phyloP scores from a whole-genome alignment of 2,329 filamentous ascomycete genomes.

The Colletotrichum shisoi region DNA sequence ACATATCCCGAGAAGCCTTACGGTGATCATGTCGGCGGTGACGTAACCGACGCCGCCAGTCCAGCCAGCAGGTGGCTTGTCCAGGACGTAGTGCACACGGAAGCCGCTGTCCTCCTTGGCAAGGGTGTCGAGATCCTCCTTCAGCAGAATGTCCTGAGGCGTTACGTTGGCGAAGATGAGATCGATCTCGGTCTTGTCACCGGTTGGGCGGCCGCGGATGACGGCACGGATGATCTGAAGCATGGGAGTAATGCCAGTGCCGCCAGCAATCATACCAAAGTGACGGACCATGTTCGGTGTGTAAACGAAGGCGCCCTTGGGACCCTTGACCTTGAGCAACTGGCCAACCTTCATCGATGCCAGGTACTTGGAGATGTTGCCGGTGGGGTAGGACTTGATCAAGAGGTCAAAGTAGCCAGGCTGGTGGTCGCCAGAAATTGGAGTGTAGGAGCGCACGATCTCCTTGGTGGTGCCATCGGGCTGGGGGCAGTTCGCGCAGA shows the following conservation, averaged over 20 bases:
- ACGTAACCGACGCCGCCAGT: constrained; percentile 93
- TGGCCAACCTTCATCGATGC: constrained; percentile 83
- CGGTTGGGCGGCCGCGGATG: constrained; percentile 77
- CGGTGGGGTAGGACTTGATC: constrained; percentile 96
- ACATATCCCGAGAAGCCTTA: constrained; percentile 50
- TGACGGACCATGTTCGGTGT: constrained; percentile 94
- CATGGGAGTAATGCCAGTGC: constrained; percentile 98
- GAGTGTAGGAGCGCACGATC: constrained; percentile 90
- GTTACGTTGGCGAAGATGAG: constrained; percentile 98
- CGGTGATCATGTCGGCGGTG: constrained; percentile 93
- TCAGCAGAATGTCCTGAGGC: constrained; percentile 87
- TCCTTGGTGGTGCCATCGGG: constrained; percentile 78
- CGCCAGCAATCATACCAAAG: constrained; percentile 98
- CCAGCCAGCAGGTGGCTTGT: constrained; percentile 94
- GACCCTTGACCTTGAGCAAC: constrained; percentile 87
- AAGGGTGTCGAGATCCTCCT: constrained; percentile 86
- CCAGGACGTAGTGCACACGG: constrained; percentile 91
- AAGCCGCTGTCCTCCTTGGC: constrained; percentile 80
- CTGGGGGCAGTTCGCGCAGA: constrained; percentile 77
- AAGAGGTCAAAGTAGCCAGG: constrained; percentile 94
- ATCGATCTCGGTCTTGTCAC: constrained; percentile 88
- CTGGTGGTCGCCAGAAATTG: constrained; percentile 87
- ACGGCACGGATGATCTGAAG: constrained; percentile 94
- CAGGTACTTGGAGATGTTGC: constrained; percentile 96
- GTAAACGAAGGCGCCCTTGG: constrained; percentile 98